A percentile compares a stretch with the other conserved stretches of the same genome.
Conservation (phyloP, 192 early-diverging fungal species). For the Anaeromyces robustus region DNA sequence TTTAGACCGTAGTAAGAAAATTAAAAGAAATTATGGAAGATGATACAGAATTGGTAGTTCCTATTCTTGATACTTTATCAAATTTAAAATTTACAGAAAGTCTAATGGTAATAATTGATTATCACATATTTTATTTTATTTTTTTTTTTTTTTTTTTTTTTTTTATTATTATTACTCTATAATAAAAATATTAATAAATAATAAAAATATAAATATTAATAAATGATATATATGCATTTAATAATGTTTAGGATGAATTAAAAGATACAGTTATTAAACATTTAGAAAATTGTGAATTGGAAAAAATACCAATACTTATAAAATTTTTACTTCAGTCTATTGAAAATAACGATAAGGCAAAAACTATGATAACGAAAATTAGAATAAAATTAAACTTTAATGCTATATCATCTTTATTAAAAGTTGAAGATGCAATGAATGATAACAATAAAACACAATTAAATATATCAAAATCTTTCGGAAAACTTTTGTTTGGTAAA, state of each 20-base stretch:
- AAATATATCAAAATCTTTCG: neutral
- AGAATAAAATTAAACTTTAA: slow-evolving; percentile 46
- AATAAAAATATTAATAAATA: too few relatives aligned
- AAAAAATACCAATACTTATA: slow-evolving; percentile 53
- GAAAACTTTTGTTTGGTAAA: neutral
- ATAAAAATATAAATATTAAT: too few relatives aligned
- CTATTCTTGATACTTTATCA: slow-evolving; percentile 54
- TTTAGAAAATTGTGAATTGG: slow-evolving; percentile 47
- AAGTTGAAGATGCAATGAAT: neutral
- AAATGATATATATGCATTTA: too few relatives aligned
- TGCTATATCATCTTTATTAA: neutral
- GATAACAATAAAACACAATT: neutral
- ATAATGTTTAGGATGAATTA: slow-evolving; percentile 17
- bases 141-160: too few relatives aligned
- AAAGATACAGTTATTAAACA: slow-evolving; percentile 39
- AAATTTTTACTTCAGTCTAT: slow-evolving; percentile 52
- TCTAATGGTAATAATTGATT: neutral
- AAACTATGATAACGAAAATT: slow-evolving; percentile 16
- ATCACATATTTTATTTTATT: too few relatives aligned
- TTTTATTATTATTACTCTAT: too few relatives aligned
- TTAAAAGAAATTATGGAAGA: slow-evolving; percentile 41
- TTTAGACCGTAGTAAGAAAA: slow-evolving; percentile 19
- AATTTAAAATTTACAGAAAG: slow-evolving; percentile 29
- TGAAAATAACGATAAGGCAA: slow-evolving; percentile 18
- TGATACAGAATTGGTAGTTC: slow-evolving; percentile 38